These are phyloP conservation scores for Eutrema salsugineum DNA, from an alignment of 441 rosid genomes.

Conservation along the genomic window DNA sequence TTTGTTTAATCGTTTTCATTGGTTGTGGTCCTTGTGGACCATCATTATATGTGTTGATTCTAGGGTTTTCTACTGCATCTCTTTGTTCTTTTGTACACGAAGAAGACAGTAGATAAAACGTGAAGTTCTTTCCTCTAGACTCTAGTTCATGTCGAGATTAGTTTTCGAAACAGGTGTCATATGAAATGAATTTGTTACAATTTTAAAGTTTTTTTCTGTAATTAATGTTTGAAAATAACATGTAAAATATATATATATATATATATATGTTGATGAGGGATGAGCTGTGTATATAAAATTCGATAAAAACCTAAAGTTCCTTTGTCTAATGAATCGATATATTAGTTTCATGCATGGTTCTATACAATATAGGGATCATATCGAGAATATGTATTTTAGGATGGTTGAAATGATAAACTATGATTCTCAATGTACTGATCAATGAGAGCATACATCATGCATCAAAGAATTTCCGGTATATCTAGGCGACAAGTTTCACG, in stretches of 20 bases:
- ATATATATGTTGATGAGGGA: too few species aligned
- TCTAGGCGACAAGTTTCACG: not conserved
- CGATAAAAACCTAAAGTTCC: too few species aligned
- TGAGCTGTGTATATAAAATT: not conserved
- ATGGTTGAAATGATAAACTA: not conserved
- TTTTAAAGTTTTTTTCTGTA: not conserved
- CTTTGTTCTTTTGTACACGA: conserved; percentile 20
- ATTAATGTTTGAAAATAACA: not conserved
- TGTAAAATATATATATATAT: not conserved
- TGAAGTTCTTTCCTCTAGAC: not conserved
- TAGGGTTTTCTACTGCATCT: conserved; percentile 20
- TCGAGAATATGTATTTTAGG: not conserved
- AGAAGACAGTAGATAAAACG: not conserved
- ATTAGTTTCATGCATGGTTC: too few species aligned
- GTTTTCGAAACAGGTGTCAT: not conserved
- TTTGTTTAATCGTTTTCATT: not conserved
- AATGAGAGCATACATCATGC: not conserved
- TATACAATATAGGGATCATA: not conserved
- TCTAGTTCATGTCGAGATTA: not conserved
- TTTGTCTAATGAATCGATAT: not conserved
- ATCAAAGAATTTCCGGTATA: not conserved
- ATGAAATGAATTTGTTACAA: too few species aligned
- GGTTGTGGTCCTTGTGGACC: conserved; percentile 25
- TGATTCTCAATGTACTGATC: not conserved
- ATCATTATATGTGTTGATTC: conserved; percentile 14